These are phyloP conservation scores for Suillus sp. DNA, from an alignment of 768 basidiomycete genomes.

Conservation along the genomic window DNA sequence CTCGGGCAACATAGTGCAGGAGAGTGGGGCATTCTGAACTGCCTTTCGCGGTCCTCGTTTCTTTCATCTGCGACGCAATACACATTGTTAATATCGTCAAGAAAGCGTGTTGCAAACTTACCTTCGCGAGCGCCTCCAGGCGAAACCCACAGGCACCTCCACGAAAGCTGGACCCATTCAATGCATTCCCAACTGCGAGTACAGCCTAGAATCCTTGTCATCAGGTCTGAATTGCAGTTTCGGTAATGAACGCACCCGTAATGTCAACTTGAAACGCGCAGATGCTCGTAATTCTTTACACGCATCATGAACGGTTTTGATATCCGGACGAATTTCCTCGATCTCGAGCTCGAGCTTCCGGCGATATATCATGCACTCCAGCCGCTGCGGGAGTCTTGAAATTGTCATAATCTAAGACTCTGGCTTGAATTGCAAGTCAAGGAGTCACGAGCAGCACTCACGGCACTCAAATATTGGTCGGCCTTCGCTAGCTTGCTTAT, in stretches of 20 bases:
- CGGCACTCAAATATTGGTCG: slow-evolving; percentile 83
- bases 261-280: slow-evolving; percentile 61
- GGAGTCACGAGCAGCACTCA: slow-evolving; percentile 30
- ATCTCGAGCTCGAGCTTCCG: slow-evolving; percentile 81
- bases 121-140: slow-evolving; percentile 81
- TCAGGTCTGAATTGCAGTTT: neutral
- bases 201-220: slow-evolving; percentile 51
- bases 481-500: slow-evolving; percentile 75
- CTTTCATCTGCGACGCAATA: slow-evolving; percentile 59
- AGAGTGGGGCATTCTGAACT: slow-evolving; percentile 79
- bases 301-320: slow-evolving; percentile 72
- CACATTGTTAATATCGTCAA: neutral
- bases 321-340: slow-evolving; percentile 80
- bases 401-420: slow-evolving; percentile 70
- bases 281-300: slow-evolving; percentile 69
- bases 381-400: slow-evolving; percentile 69
- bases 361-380: slow-evolving; percentile 84
- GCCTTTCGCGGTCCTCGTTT: slow-evolving; percentile 75
- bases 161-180: slow-evolving; percentile 83
- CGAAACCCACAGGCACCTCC: slow-evolving; percentile 86
- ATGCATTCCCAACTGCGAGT: slow-evolving; percentile 74
- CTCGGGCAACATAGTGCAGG: slow-evolving; percentile 85
- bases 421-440: slow-evolving; percentile 11
- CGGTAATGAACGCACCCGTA: slow-evolving; percentile 52
- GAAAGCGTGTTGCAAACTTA: slow-evolving; percentile 30